These are phyloP conservation scores for Cystobasidium slooffiae DNA, from an alignment of 1,284 basidiomycete species.

Conservation along the genomic window DNA sequence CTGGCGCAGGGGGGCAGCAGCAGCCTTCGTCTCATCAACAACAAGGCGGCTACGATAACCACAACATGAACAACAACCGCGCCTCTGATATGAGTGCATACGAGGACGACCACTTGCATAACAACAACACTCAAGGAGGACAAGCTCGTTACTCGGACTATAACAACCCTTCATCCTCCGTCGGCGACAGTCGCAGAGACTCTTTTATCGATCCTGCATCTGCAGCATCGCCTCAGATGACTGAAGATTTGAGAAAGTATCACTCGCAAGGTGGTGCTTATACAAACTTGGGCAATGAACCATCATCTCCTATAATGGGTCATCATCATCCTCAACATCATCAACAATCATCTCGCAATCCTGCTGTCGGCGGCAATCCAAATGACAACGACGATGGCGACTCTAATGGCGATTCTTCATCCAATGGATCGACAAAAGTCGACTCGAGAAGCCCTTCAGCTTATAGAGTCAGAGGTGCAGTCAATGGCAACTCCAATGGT, in stretches of 20 bases:
- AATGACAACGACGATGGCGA: conserved; percentile 42
- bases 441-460: conserved; percentile 45
- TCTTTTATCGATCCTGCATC: conserved; percentile 25
- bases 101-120: conserved; percentile 10
- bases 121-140: background rate
- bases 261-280: conserved; percentile 37
- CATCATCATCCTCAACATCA: conserved; percentile 29
- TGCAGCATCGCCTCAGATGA: conserved; percentile 23
- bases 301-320: conserved; percentile 38
- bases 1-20: conserved; percentile 22
- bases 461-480: conserved; percentile 26
- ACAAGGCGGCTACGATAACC: conserved; percentile 6
- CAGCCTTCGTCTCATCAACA: conserved; percentile 6
- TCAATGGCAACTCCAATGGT: background rate
- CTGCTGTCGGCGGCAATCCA: background rate
- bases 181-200: conserved; percentile 20
- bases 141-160: conserved; percentile 24
- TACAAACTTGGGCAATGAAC: conserved; percentile 33
- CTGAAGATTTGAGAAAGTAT: conserved; percentile 35
- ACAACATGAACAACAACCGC: conserved; percentile 19
- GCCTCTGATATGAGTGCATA: conserved; percentile 25
- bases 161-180: conserved; percentile 1
- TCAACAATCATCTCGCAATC: conserved; percentile 16
- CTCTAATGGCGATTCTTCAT: conserved; percentile 45
- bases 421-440: conserved; percentile 45